phyloP scores from a whole-genome alignment of 768 basidiomycete species.

The Megacollybia marginata region DNA sequence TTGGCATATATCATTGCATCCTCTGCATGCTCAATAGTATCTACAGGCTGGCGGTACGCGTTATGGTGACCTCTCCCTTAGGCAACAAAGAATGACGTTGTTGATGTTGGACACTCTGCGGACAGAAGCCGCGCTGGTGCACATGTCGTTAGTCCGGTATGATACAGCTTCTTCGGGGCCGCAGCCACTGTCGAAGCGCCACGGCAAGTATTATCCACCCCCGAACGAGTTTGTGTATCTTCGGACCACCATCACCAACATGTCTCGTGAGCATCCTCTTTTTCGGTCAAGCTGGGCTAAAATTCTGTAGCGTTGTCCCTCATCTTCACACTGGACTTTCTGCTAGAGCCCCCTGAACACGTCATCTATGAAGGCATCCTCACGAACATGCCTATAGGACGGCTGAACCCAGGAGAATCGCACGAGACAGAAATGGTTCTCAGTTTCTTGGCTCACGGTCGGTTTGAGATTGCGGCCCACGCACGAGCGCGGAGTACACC shows the following conservation, averaged over 20 bases:
- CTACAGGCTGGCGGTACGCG: constrained; percentile 72
- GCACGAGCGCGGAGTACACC: constrained; percentile 27
- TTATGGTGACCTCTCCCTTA: constrained; percentile 67
- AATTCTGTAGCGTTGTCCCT: constrained; percentile 38
- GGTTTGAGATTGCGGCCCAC: constrained; percentile 46
- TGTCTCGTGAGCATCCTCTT: constrained; percentile 46
- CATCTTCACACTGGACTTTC: constrained; percentile 45
- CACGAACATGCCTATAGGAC: constrained; percentile 55
- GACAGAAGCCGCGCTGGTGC: constrained; percentile 55
- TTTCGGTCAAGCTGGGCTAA: not conserved
- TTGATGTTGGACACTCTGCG: constrained; percentile 77
- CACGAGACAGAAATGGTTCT: constrained; percentile 47
- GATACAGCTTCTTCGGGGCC: constrained; percentile 11
- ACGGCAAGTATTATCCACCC: constrained; percentile 40
- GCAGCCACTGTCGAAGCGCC: constrained; percentile 18
- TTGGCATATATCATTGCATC: constrained; percentile 21
- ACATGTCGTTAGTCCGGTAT: constrained; percentile 40
- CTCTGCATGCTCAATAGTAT: not conserved
- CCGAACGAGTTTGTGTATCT: constrained; percentile 63
- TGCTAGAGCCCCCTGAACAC: constrained; percentile 53
- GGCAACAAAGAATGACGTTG: constrained; percentile 69
- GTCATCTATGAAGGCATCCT: constrained; percentile 64
- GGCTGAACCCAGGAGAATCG: constrained; percentile 47
- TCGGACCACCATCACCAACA: constrained; percentile 49
- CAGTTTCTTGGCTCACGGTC: constrained; percentile 68